phyloP scores from a whole-genome alignment of 768 basidiomycete genomes.

The Tulasnella sp. region DNA sequence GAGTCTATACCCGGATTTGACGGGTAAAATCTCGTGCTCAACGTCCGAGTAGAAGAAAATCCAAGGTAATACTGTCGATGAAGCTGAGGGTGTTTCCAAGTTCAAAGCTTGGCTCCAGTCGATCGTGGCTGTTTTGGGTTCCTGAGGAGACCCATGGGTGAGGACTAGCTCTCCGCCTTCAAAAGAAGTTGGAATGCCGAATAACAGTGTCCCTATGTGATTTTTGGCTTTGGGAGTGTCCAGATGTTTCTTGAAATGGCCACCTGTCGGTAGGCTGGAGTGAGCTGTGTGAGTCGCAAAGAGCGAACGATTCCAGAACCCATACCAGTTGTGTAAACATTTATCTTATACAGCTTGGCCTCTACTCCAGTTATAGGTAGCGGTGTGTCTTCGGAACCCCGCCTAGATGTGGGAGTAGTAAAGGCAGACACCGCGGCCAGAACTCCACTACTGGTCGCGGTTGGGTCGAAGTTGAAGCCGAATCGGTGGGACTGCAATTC shows the following conservation, averaged over 20 bases:
- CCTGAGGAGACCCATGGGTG: conserved; percentile 30
- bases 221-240: conserved; percentile 45
- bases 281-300: neutral
- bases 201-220: conserved; percentile 53
- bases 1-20: conserved; percentile 44
- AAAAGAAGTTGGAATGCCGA: conserved; percentile 49
- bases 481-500: conserved; percentile 13
- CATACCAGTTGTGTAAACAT: neutral
- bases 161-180: conserved; percentile 46
- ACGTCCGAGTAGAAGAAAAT: conserved; percentile 46
- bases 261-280: conserved; percentile 31
- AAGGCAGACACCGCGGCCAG: conserved; percentile 8
- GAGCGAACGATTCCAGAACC: no score
- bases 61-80: conserved; percentile 35
- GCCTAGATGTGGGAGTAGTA: neutral
- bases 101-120: conserved; percentile 9
- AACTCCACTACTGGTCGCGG: neutral
- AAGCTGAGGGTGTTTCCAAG: neutral
- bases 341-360: conserved; percentile 22
- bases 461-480: conserved; percentile 15
- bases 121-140: neutral
- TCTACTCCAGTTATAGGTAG: neutral
- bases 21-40: conserved; percentile 46
- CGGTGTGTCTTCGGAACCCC: neutral
- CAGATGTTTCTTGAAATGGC: conserved; percentile 50